Evolutionary conservation across 257 asterid genomes (phyloP).

Genomic region (Gentiana dahurica): DNA sequence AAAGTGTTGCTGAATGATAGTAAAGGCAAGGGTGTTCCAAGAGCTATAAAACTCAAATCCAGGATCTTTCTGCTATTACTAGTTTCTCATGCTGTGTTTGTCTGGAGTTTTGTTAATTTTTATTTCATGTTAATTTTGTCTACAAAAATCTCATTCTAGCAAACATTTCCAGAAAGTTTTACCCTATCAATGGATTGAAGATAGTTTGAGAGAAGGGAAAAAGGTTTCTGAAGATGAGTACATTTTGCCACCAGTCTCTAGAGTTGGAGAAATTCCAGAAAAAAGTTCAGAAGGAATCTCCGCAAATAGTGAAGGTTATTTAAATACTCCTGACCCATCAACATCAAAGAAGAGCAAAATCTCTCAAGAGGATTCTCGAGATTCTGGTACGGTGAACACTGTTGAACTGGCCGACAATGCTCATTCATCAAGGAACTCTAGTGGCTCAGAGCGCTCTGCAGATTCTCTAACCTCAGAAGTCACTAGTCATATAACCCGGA

Average conservation of each 20-base stretch:
- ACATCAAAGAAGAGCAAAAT: constrained; percentile 41
- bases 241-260: constrained; percentile 27
- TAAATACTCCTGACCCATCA: constrained; percentile 19
- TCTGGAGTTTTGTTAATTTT: background rate
- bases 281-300: constrained; percentile 13
- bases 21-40: background rate
- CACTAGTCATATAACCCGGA: constrained; percentile 25
- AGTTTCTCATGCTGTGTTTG: background rate
- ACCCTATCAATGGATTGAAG: constrained; percentile 78
- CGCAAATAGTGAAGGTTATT: constrained; percentile 18
- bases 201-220: constrained; percentile 66
- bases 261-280: constrained; percentile 11
- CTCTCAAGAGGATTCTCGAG: constrained; percentile 25
- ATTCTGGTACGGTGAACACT: constrained; percentile 18
- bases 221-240: constrained; percentile 53
- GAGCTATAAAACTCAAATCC: background rate
- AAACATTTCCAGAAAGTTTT: constrained; percentile 47
- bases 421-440: constrained; percentile 21
- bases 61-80: background rate
- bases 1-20: background rate
- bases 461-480: constrained; percentile 42
- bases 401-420: constrained; percentile 14
- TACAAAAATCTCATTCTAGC: background rate
- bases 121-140: background rate
- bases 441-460: constrained; percentile 30